Evolutionary conservation across 2,329 filamentous ascomycete genomes (phyloP).

Genomic region (Colletotrichum lini): DNA sequence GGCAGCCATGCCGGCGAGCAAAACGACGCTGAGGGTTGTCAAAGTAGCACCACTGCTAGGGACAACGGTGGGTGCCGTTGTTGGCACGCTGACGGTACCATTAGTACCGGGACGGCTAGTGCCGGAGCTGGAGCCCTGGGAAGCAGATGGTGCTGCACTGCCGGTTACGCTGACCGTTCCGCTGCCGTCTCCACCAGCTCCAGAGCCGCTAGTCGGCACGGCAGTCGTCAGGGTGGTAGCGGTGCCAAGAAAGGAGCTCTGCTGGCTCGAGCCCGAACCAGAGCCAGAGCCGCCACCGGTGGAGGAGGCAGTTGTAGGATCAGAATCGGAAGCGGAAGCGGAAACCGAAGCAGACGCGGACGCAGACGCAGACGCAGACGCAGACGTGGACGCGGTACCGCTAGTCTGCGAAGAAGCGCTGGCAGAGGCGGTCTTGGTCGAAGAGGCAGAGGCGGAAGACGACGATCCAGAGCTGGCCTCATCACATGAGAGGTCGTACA

Average conservation of each 20-base stretch:
- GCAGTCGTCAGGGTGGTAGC: constrained; percentile 43
- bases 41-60: constrained; percentile 22
- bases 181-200: constrained; percentile 11
- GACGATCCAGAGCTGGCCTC: constrained; percentile 45
- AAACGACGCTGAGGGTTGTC: constrained; percentile 30
- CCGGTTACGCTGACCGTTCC: constrained; percentile 44
- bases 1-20: constrained; percentile 36
- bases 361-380: constrained; percentile 23
- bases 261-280: constrained; percentile 39
- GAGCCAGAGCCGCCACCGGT: constrained; percentile 28
- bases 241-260: constrained; percentile 24
- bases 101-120: constrained; percentile 42
- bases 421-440: constrained; percentile 42
- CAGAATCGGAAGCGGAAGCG: constrained; percentile 44
- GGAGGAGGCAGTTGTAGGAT: constrained; percentile 31
- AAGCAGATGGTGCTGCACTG: constrained; percentile 44
- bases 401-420: constrained; percentile 40
- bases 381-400: constrained; percentile 27
- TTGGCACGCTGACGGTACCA: constrained; percentile 36
- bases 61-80: constrained; percentile 20
- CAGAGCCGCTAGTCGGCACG: constrained; percentile 37
- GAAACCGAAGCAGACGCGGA: constrained; percentile 12
- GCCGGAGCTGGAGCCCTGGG: constrained; percentile 39
- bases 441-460: constrained; percentile 40
- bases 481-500: constrained; percentile 75